These are phyloP conservation scores for Dispira simplex DNA, from an alignment of 192 early-diverging fungal species.

Conservation along the genomic window DNA sequence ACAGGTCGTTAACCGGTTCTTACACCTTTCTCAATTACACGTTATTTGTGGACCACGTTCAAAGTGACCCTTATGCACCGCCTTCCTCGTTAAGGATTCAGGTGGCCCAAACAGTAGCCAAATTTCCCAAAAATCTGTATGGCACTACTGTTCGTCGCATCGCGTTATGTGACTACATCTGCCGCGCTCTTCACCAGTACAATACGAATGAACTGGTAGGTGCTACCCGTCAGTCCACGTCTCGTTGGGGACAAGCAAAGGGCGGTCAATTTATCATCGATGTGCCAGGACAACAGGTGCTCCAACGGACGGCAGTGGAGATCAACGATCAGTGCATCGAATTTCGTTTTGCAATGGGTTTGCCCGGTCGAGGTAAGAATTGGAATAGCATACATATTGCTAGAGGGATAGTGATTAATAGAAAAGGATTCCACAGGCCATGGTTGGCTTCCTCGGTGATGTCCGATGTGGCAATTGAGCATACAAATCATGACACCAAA, in stretches of 20 bases:
- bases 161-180: slow-evolving; percentile 28
- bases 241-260: slow-evolving; percentile 18
- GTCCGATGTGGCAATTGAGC: not conserved
- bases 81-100: slow-evolving; percentile 28
- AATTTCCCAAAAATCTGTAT: slow-evolving; percentile 19
- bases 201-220: too few species aligned
- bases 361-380: slow-evolving; percentile 23
- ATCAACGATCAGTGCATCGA: slow-evolving; percentile 21
- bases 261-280: slow-evolving; percentile 26
- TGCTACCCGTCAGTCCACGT: not conserved
- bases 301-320: slow-evolving; percentile 27
- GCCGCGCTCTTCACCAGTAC: slow-evolving; percentile 14
- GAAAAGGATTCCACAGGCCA: not conserved
- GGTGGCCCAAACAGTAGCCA: slow-evolving; percentile 18
- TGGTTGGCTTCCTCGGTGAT: not conserved
- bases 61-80: slow-evolving; percentile 34
- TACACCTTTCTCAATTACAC: slow-evolving; percentile 17
- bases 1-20: slow-evolving; percentile 19
- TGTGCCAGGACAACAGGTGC: slow-evolving; percentile 31
- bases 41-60: slow-evolving; percentile 21
- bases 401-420: not conserved
- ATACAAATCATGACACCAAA: not conserved
- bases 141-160: slow-evolving; percentile 16
- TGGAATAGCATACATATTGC: not conserved
- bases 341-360: slow-evolving; percentile 22